A percentile compares a stretch with the other conserved stretches of the same genome.
Conservation (phyloP, 352 stramenopile genomes). For the Phytophthora kernoviae region DNA sequence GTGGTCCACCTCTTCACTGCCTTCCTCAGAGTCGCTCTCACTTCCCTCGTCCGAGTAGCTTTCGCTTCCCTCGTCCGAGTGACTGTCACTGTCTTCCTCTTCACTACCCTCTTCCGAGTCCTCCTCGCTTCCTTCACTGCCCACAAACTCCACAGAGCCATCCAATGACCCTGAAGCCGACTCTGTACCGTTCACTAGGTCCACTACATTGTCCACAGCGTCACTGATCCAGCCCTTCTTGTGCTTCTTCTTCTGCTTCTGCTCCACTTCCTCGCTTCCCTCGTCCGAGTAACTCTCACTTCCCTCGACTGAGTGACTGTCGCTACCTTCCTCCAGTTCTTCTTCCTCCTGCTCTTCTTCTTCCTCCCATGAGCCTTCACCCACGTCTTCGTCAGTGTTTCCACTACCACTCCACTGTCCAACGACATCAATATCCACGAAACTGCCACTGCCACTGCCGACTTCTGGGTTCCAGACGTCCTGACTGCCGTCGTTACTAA, state of each 20-base stretch:
- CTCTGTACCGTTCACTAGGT: constrained; percentile 15
- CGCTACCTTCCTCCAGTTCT: constrained; percentile 8
- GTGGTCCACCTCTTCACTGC: constrained; percentile 16
- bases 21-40: constrained; percentile 14
- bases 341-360: constrained; percentile 17
- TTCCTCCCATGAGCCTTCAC: constrained; percentile 15
- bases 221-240: constrained; percentile 30
- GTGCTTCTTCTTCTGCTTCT: constrained; percentile 24
- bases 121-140: constrained; percentile 21
- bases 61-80: constrained; percentile 17
- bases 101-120: constrained; percentile 14
- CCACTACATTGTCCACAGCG: constrained; percentile 24
- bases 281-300: constrained; percentile 7
- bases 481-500: constrained; percentile 1
- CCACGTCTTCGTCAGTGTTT: constrained; percentile 17
- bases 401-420: constrained; percentile 35
- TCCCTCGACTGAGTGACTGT: constrained; percentile 2
- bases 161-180: constrained; percentile 27
- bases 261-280: constrained; percentile 10
- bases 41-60: constrained; percentile 6
- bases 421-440: constrained; percentile 11
- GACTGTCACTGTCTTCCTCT: constrained; percentile 10
- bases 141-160: constrained; percentile 29
- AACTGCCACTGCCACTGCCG: constrained; percentile 22
- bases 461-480: constrained; percentile 1